phyloP scores from a whole-genome alignment of 2,329 filamentous ascomycete genomes.

The Coleophoma cylindrospora region DNA sequence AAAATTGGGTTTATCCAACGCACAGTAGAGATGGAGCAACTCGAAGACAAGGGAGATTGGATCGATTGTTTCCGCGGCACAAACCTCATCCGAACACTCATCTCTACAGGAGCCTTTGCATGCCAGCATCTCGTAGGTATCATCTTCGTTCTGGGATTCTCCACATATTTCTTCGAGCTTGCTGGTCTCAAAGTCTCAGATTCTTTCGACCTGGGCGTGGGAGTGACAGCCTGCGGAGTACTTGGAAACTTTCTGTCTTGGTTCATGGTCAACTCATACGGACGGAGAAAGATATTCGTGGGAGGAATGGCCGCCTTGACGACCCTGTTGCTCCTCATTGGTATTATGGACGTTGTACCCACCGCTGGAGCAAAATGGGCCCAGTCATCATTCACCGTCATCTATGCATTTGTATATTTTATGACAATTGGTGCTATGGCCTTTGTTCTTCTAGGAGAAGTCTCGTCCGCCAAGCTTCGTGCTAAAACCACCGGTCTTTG shows the following conservation, averaged over 20 bases:
- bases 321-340: slow-evolving; percentile 9
- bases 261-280: slow-evolving; percentile 54
- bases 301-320: slow-evolving; percentile 13
- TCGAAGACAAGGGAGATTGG: slow-evolving; percentile 8
- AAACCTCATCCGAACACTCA: slow-evolving; percentile 13
- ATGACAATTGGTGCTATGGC: slow-evolving; percentile 34
- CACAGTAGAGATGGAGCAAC: slow-evolving; percentile 14
- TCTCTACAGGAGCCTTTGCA: slow-evolving; percentile 14
- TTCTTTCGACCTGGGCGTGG: slow-evolving; percentile 33
- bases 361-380: slow-evolving; percentile 27
- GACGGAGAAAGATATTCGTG: slow-evolving; percentile 47
- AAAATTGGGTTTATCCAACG: slow-evolving; percentile 15
- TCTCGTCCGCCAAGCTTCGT: slow-evolving; percentile 28
- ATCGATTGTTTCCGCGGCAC: slow-evolving; percentile 17
- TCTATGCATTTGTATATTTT: slow-evolving; percentile 34
- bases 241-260: slow-evolving; percentile 30
- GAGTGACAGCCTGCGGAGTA: slow-evolving; percentile 31
- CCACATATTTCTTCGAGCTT: slow-evolving; percentile 41
- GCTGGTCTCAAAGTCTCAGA: slow-evolving; percentile 30
- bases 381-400: slow-evolving; percentile 29
- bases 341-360: slow-evolving; percentile 24
- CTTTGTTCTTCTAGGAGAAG: slow-evolving; percentile 35
- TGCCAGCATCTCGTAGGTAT: slow-evolving; percentile 44
- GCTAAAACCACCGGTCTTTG: slow-evolving; percentile 33
- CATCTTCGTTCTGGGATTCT: slow-evolving; percentile 51